phyloP scores from a whole-genome alignment of 495 filamentous ascomycete species.

The Cercophora sp. region DNA sequence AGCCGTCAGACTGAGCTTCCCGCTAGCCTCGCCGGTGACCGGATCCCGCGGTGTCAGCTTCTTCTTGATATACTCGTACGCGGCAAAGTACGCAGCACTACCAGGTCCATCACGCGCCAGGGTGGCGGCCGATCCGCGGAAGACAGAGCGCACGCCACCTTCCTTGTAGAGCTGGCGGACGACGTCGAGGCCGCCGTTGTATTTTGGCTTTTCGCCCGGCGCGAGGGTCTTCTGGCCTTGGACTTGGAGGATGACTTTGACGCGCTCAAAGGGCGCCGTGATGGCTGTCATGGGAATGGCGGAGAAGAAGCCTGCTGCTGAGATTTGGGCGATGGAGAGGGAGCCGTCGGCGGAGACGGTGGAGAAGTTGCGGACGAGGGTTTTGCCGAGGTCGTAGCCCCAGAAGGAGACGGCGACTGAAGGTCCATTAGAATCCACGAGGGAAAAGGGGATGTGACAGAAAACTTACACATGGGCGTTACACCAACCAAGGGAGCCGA shows the following conservation, averaged over 20 bases:
- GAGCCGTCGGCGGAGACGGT: slow-evolving; percentile 59
- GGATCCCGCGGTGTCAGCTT: slow-evolving; percentile 80
- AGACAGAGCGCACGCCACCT: slow-evolving; percentile 85
- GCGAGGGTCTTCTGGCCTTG: slow-evolving; percentile 85
- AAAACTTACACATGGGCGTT: slow-evolving; percentile 90
- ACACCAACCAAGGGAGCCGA: slow-evolving; percentile 91
- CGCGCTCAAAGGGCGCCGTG: slow-evolving; percentile 96
- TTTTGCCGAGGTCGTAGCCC: slow-evolving; percentile 95
- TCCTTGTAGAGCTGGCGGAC: slow-evolving; percentile 91
- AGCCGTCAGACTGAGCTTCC: slow-evolving; percentile 72
- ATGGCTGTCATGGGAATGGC: slow-evolving; percentile 97
- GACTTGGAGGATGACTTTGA: slow-evolving; percentile 97
- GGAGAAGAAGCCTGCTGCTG: slow-evolving; percentile 92
- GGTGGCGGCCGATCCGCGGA: slow-evolving; percentile 85
- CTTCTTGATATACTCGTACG: slow-evolving; percentile 93
- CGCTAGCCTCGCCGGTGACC: slow-evolving; percentile 62
- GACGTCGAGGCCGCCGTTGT: slow-evolving; percentile 85
- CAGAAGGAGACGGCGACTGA: slow-evolving; percentile 97
- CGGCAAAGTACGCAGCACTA: slow-evolving; percentile 90
- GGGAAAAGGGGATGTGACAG: too few relatives aligned
- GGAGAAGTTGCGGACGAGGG: slow-evolving; percentile 67
- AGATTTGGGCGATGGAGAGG: slow-evolving; percentile 82
- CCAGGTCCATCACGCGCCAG: slow-evolving; percentile 92
- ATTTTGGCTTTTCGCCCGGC: slow-evolving; percentile 89
- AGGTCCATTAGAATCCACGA: slow-evolving; percentile 1